A percentile compares a stretch with the other conserved stretches of the same genome.
Evolutionary conservation across 2,329 filamentous ascomycete genomes (phyloP).

Genomic region (Cercospora sojina): DNA sequence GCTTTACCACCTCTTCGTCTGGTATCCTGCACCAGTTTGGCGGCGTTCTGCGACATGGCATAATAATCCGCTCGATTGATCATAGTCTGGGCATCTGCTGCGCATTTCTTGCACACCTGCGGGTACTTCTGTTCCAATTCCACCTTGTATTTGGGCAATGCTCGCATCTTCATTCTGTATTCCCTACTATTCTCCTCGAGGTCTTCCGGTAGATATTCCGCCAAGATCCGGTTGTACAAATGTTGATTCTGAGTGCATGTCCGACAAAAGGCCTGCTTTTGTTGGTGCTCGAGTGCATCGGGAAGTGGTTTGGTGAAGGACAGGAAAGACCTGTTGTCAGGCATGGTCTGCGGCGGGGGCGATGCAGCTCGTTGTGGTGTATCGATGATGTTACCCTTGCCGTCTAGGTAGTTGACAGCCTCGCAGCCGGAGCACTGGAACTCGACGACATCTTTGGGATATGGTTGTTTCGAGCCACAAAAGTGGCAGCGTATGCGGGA

Average conservation of each 20-base stretch:
- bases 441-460: slow-evolving; percentile 60
- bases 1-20: slow-evolving; percentile 35
- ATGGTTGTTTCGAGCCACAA: slow-evolving; percentile 68
- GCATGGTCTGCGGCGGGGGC: slow-evolving; percentile 10
- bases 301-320: slow-evolving; percentile 29
- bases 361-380: slow-evolving; percentile 61
- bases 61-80: slow-evolving; percentile 38
- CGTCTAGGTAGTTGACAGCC: slow-evolving; percentile 83
- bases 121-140: slow-evolving; percentile 81
- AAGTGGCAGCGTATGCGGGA: slow-evolving; percentile 66
- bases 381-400: slow-evolving; percentile 88
- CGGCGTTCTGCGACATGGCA: slow-evolving; percentile 33
- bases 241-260: slow-evolving; percentile 88
- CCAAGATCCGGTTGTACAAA: slow-evolving; percentile 70
- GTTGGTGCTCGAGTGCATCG: slow-evolving; percentile 39
- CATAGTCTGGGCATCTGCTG: slow-evolving; percentile 62
- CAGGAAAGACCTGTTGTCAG: slow-evolving; percentile 7
- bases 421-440: slow-evolving; percentile 79
- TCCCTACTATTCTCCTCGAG: slow-evolving; percentile 58
- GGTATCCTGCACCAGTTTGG: slow-evolving; percentile 71
- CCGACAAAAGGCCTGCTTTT: slow-evolving; percentile 62
- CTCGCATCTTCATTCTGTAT: slow-evolving; percentile 66
- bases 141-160: slow-evolving; percentile 67
- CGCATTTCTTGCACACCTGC: slow-evolving; percentile 80
- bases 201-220: slow-evolving; percentile 70